These are phyloP conservation scores for Fabrea salina DNA, from an alignment of 169 alveolate species.

Conservation along the genomic window DNA sequence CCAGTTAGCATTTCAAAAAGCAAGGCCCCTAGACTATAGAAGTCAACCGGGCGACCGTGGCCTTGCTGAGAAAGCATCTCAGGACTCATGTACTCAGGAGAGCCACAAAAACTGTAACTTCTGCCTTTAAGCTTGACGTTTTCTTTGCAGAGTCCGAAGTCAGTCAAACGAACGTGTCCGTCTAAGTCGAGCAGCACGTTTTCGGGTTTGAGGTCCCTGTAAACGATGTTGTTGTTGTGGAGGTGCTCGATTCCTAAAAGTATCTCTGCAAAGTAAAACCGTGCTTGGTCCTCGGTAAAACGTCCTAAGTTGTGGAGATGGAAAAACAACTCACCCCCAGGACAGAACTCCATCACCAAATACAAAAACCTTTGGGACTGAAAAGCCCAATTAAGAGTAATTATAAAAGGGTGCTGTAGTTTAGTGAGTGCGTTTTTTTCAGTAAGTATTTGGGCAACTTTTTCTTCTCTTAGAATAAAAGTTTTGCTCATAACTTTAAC, in stretches of 20 bases:
- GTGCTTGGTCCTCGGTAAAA: slow-evolving; percentile 68
- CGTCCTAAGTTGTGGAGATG: slow-evolving; percentile 51
- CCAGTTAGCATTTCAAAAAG: slow-evolving; percentile 66
- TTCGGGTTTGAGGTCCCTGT: slow-evolving; percentile 80
- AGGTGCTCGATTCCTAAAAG: slow-evolving; percentile 70
- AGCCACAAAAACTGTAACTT: slow-evolving; percentile 67
- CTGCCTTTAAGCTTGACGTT: slow-evolving; percentile 34
- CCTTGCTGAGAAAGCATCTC: slow-evolving; percentile 67
- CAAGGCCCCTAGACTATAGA: slow-evolving; percentile 63
- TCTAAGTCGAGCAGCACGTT: slow-evolving; percentile 72
- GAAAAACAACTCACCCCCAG: slow-evolving; percentile 79
- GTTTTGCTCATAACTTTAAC: slow-evolving; percentile 56
- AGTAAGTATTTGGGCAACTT: slow-evolving; percentile 25
- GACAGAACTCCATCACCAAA: slow-evolving; percentile 69
- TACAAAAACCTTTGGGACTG: slow-evolving; percentile 53
- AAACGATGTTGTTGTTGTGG: slow-evolving; percentile 59
- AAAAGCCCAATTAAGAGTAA: slow-evolving; percentile 68
- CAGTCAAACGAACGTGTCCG: slow-evolving; percentile 76
- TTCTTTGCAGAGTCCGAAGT: slow-evolving; percentile 74
- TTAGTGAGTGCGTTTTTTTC: slow-evolving; percentile 58
- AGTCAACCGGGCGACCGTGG: slow-evolving; percentile 63
- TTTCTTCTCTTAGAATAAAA: slow-evolving; percentile 32
- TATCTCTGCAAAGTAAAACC: slow-evolving; percentile 75
- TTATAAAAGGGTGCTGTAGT: slow-evolving; percentile 65
- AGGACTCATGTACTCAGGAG: slow-evolving; percentile 67